Evolutionary conservation across 2,329 filamentous ascomycete genomes (phyloP).

Genomic region (Coniochaeta hoffmannii): DNA sequence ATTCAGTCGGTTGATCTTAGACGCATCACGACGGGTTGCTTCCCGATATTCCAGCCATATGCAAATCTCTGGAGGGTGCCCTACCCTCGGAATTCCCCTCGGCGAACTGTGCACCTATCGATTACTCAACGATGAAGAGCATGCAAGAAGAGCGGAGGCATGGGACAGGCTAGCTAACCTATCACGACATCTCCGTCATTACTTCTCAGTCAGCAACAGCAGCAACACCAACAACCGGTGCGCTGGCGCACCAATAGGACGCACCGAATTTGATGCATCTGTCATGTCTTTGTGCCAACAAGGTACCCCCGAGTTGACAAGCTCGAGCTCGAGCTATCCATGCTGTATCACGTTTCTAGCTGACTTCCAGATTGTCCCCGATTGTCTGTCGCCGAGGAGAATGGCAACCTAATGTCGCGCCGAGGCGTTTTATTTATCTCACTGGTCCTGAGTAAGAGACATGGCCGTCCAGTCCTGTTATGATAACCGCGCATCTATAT

Average conservation of each 20-base stretch:
- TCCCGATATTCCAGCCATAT: too few relatives aligned
- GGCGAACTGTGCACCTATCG: not conserved
- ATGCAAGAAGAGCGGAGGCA: not conserved
- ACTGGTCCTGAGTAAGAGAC: not conserved
- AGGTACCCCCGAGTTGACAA: not conserved
- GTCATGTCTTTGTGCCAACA: not conserved
- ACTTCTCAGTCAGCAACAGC: slow-evolving; percentile 4
- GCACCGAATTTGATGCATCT: not conserved
- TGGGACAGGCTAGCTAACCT: not conserved
- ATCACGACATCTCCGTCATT: not conserved
- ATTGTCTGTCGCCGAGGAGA: not conserved
- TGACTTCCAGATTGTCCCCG: not conserved
- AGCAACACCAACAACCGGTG: not conserved
- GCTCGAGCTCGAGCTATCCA: not conserved
- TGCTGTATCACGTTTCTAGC: not conserved
- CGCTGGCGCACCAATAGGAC: not conserved
- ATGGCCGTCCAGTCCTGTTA: not conserved
- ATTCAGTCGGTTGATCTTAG: too few relatives aligned
- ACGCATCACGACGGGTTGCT: too few relatives aligned
- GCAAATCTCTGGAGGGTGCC: too few relatives aligned
- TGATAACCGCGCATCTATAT: not conserved
- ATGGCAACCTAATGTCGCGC: not conserved
- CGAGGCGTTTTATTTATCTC: not conserved
- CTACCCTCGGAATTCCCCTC: too few relatives aligned
- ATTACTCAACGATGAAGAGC: not conserved